Base-by-base conservation (phyloP, 352 stramenopile genomes). In the Phytophthora lateralis region DNA sequence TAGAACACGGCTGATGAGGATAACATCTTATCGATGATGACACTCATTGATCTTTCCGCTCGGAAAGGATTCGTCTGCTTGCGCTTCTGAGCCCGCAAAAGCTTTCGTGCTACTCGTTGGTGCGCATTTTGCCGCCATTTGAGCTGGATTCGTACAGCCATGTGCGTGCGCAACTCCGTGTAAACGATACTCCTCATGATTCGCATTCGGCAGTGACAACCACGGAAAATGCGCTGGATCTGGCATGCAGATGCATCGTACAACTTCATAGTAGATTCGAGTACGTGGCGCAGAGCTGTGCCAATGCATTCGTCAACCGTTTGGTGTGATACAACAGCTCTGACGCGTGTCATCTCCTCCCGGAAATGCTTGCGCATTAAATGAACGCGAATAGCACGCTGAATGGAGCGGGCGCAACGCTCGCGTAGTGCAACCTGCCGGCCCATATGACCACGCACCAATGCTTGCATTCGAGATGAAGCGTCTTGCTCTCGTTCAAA, bases 81-180 rank as follows among this genome's bases (percentile, higher is more conserved):
- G 10, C 83, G 75, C 6, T 69, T 73, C 46, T 93, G 85, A 3
- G 80, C 71, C 24, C 30, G 52, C 3, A 91, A 43, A 3, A 93
- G 54, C 14, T 76, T 77, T 21, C 54, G 66, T 0, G 81, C 82
- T 21, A 76, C 57, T 17, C 82, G 78, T 4, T 71, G 62, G 17
- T 90, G 79, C 0, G 72, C 67, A 32, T 73, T 89, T 26, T 80
- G 69, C 1, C 79, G 76, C 85, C 85, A 95, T 1, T 74, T 69
- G 7, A 48, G 54, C 60, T 95, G 85, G 24, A 95, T 76, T 9
- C 81, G 76, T 6, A 46, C 49, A 8, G 75, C 82, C 85, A 94
- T 92, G 14, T 69, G 71, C 6, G 57, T 51, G 4, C 71, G 73
- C 17, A 83, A 62, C 55, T 87, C 75, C 0, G 46, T 21, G 10